A percentile compares a stretch with the other conserved stretches of the same genome.
phyloP scores from a whole-genome alignment of 2,329 filamentous ascomycete species.

The Alternaria solani region DNA sequence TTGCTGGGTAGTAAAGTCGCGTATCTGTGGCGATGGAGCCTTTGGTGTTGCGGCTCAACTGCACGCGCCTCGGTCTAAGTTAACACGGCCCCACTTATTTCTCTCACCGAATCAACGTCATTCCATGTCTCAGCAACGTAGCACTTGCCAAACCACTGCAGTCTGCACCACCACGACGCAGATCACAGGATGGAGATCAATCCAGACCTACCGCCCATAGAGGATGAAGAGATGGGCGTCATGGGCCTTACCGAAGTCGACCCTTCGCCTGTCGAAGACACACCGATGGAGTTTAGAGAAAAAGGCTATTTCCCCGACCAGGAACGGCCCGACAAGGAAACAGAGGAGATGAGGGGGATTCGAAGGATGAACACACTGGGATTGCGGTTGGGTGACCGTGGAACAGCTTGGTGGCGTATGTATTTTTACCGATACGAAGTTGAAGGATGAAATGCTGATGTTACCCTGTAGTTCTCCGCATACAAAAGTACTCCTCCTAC shows the following conservation, averaged over 20 bases:
- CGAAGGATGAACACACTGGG: slow-evolving; percentile 48
- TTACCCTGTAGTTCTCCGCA: slow-evolving; percentile 66
- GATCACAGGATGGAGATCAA: slow-evolving; percentile 24
- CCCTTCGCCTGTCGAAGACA: slow-evolving; percentile 77
- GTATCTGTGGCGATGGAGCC: slow-evolving; percentile 3
- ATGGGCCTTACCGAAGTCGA: slow-evolving; percentile 79
- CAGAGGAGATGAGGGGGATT: slow-evolving; percentile 17
- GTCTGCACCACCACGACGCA: slow-evolving; percentile 1
- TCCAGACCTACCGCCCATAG: slow-evolving; percentile 28
- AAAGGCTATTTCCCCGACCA: slow-evolving; percentile 55
- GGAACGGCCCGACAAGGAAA: slow-evolving; percentile 15
- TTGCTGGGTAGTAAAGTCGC: not conserved
- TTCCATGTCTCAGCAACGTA: slow-evolving; percentile 32
- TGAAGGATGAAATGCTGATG: slow-evolving; percentile 5
- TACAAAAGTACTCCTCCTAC: slow-evolving; percentile 91
- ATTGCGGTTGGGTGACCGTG: slow-evolving; percentile 70
- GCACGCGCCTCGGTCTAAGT: slow-evolving; percentile 24
- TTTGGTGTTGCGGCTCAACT: slow-evolving; percentile 22
- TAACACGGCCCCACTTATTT: slow-evolving; percentile 17
- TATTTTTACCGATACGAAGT: slow-evolving; percentile 13
- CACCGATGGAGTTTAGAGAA: slow-evolving; percentile 58
- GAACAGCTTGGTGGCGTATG: slow-evolving; percentile 78
- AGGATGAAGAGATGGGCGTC: slow-evolving; percentile 59
- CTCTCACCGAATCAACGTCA: slow-evolving; percentile 45
- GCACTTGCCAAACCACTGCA: slow-evolving; percentile 21